phyloP scores from a whole-genome alignment of 495 filamentous ascomycete species.

The Aspergillus indologenus region DNA sequence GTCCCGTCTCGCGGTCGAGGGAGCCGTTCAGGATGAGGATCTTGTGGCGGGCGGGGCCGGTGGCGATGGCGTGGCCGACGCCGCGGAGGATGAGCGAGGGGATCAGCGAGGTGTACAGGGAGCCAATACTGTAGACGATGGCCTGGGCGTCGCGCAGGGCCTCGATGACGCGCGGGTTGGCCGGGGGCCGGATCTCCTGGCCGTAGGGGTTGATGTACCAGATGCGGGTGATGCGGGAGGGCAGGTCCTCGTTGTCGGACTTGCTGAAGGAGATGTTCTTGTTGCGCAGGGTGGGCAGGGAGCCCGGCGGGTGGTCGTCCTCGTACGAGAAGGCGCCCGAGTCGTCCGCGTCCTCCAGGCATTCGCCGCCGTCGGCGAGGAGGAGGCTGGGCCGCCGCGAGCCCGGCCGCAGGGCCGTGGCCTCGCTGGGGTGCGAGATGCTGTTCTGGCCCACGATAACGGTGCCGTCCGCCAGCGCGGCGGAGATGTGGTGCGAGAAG shows the following conservation, averaged over 20 bases:
- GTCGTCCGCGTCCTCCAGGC: constrained; percentile 64
- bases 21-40: constrained; percentile 83
- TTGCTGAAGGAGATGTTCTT: constrained; percentile 82
- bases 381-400: constrained; percentile 38
- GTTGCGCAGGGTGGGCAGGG: constrained; percentile 71
- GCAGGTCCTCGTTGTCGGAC: constrained; percentile 63
- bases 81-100: constrained; percentile 56
- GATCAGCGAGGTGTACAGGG: constrained; percentile 76
- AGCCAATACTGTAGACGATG: constrained; percentile 88
- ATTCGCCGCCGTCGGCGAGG: constrained; percentile 45
- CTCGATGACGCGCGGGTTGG: constrained; percentile 74
- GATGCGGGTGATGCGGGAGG: constrained; percentile 72
- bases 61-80: constrained; percentile 38
- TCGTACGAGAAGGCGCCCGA: constrained; percentile 55
- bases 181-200: constrained; percentile 75
- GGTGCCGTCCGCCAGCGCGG: constrained; percentile 70
- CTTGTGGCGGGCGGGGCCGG: constrained; percentile 57
- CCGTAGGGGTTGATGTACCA: constrained; percentile 99
- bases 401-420: constrained; percentile 41
- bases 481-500: constrained; percentile 90
- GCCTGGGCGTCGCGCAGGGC: constrained; percentile 59
- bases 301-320: constrained; percentile 86
- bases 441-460: constrained; percentile 89
- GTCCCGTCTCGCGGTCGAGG: constrained; percentile 82
- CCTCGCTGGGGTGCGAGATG: constrained; percentile 77